Percentiles rank a stretch among this genome's conserved stretches.
phyloP scores from a whole-genome alignment of 164 flowering plant genomes.

The Buxus sempervirens region DNA sequence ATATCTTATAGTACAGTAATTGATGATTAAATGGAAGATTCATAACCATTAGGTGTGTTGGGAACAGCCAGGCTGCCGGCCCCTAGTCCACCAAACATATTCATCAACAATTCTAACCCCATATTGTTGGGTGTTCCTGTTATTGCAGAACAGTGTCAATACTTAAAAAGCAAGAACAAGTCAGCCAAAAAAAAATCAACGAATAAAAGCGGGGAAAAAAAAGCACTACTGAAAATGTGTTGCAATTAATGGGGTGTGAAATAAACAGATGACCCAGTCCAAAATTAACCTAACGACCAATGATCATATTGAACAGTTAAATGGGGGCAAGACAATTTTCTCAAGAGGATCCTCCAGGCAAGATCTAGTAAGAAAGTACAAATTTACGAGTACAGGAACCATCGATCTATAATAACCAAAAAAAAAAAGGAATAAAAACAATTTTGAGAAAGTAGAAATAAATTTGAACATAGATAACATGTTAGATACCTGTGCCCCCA shows the following conservation, averaged over 20 bases:
- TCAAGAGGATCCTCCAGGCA: too few relatives aligned
- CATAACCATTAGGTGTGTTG: constrained; percentile 33
- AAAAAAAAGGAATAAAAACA: background rate
- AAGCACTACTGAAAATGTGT: background rate
- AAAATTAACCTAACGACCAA: background rate
- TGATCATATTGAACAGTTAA: background rate
- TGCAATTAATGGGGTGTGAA: background rate
- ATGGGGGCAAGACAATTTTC: background rate
- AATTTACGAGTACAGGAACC: background rate
- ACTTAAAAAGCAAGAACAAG: too few relatives aligned
- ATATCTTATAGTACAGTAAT: background rate
- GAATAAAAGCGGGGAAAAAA: background rate
- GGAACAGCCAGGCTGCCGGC: constrained; percentile 37
- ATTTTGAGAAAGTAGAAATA: background rate
- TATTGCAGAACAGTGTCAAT: background rate
- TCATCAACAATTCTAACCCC: constrained; percentile 47
- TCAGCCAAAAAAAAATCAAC: background rate
- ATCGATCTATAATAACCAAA: background rate
- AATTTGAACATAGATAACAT: background rate
- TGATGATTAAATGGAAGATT: background rate
- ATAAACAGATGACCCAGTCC: background rate
- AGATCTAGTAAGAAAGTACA: too few relatives aligned
- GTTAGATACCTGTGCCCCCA: constrained; percentile 39
- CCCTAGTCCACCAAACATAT: constrained; percentile 53
- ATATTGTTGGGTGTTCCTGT: constrained; percentile 23